Base-by-base conservation (phyloP, 2,329 filamentous ascomycete species). In the Pestalotiopsis sp. region DNA sequence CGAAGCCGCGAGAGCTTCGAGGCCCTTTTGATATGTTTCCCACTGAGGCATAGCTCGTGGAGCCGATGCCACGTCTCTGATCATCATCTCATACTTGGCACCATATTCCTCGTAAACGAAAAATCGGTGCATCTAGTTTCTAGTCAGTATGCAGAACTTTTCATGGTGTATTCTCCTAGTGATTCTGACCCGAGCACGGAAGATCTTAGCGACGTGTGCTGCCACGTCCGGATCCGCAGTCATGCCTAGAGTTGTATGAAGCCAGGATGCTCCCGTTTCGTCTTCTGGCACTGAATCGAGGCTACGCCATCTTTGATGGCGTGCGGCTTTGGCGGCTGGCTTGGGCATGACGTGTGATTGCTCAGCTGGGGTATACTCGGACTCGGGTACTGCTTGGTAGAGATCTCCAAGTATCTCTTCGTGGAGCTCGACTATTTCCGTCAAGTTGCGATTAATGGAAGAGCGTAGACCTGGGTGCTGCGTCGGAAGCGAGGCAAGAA, bases 81-180 rank as follows among this genome's bases (percentile, higher is more conserved):
- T 90, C 84, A 98, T 92, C 72, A 94, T 86, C 73, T 97, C 93
- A 79, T 96, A 97, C 77, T 95, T 95, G 65, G 92, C 92, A 45
- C 93, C 93, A 78, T 97, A 99, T 74, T 97, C 93, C 81, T 97
- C 93, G 77, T 99, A 99, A 64, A 92, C 85, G 76, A 93, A 92
- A 81, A 98, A 96, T 0, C 90, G 90, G 69, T 89, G 88, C 82
- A 97, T 91, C 93, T 97, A 71, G 14, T 66, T 23, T 14, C 56
- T 17, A 12, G 65, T 66, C 23, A 66, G 49, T 25, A 25, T 52
- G 20, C n/a, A 65, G 6, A 14, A 20, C 62, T 52, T 27, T 14
- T 27, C n/a, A n/a, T 25, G 12, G 13, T 49, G 9, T 12, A n/a
- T 56, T n/a, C 4, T 25, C n/a, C 23, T 49, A 59, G 7, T 11